Evolutionary conservation across 352 stramenopile genomes (phyloP).

Genomic region (Phytophthora sp.): DNA sequence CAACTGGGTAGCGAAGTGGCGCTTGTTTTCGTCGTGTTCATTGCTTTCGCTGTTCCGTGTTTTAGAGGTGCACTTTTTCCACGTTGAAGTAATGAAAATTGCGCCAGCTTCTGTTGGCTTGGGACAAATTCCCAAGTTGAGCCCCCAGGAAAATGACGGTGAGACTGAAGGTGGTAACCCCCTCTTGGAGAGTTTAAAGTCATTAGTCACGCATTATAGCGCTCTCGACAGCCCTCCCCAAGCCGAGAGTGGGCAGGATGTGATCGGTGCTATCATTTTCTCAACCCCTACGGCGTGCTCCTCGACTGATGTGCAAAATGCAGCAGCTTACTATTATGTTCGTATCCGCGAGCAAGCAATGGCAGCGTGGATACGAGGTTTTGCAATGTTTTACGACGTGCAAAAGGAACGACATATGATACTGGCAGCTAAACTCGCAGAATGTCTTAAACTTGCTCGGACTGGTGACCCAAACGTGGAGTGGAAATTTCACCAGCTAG

Average conservation of each 20-base stretch:
- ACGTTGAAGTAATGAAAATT: conserved; percentile 81
- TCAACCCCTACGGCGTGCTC: conserved; percentile 31
- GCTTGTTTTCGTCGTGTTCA: conserved; percentile 65
- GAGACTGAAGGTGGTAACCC: conserved; percentile 49
- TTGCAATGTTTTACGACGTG: conserved; percentile 78
- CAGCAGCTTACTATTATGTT: conserved; percentile 51
- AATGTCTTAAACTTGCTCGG: conserved; percentile 53
- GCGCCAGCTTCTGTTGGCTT: conserved; percentile 84
- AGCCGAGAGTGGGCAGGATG: conserved; percentile 31
- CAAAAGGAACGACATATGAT: conserved; percentile 69
- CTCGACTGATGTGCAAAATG: conserved; percentile 44
- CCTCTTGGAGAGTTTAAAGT: conserved; percentile 76
- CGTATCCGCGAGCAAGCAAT: conserved; percentile 76
- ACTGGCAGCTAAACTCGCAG: conserved; percentile 53
- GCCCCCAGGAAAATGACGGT: conserved; percentile 17
- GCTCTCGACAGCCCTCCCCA: conserved; percentile 24
- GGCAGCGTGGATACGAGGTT: conserved; percentile 68
- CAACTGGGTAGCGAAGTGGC: conserved; percentile 53
- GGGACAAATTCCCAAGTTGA: conserved; percentile 56
- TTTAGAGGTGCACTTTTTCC: conserved; percentile 85
- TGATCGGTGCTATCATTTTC: conserved; percentile 55
- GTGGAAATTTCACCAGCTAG: conserved; percentile 78
- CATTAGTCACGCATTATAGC: conserved; percentile 61
- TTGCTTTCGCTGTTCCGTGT: conserved; percentile 71
- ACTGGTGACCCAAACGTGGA: conserved; percentile 35